phyloP scores from a whole-genome alignment of 2,329 filamentous ascomycete genomes.

The Chrysoporthe deuterocubensis region DNA sequence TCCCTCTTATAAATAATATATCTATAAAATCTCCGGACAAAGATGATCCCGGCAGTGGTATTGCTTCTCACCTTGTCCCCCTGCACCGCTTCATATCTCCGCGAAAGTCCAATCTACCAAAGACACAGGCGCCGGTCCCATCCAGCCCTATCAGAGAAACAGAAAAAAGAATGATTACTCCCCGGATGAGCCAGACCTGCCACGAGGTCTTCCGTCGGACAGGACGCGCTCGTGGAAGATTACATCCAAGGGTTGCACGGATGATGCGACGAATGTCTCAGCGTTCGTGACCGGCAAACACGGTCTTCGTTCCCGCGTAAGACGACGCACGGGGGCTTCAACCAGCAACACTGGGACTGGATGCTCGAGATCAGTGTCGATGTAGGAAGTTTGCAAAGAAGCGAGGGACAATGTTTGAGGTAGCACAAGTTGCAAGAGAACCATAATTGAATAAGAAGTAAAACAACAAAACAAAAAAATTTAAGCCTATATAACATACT shows the following conservation, averaged over 20 bases:
- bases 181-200: too few species aligned
- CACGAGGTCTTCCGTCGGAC: background rate
- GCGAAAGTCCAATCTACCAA: background rate
- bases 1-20: too few species aligned
- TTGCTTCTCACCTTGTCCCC: background rate
- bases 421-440: too few species aligned
- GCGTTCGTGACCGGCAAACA: conserved; percentile 23
- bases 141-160: background rate
- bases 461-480: too few species aligned
- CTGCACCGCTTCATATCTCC: background rate
- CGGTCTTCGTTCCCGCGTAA: background rate
- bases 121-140: background rate
- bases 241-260: conserved; percentile 4
- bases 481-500: too few species aligned
- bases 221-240: background rate
- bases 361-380: background rate
- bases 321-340: background rate
- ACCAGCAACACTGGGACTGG: background rate
- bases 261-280: conserved; percentile 16
- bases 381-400: too few species aligned
- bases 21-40: too few species aligned
- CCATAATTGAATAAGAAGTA: too few species aligned
- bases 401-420: too few species aligned
- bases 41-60: background rate
- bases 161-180: background rate